phyloP scores from a whole-genome alignment of 2,329 filamentous ascomycete genomes.

The Alternaria gansuensis region DNA sequence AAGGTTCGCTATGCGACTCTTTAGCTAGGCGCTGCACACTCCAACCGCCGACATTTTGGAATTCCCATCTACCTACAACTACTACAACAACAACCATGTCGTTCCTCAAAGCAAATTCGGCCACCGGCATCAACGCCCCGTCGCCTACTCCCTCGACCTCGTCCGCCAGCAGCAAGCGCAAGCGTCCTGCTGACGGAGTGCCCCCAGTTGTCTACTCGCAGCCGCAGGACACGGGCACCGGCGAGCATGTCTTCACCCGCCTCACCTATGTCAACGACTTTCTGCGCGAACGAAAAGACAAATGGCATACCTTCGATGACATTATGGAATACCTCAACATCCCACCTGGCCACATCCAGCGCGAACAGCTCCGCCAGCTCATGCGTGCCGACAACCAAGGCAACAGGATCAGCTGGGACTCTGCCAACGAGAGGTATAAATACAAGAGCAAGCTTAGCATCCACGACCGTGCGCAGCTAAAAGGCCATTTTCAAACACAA shows the following conservation, averaged over 20 bases:
- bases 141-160: conserved; percentile 66
- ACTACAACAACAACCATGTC: conserved; percentile 41
- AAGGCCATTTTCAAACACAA: conserved; percentile 82
- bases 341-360: conserved; percentile 66
- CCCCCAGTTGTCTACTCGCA: conserved; percentile 73
- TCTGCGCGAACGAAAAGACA: conserved; percentile 64
- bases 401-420: conserved; percentile 68
- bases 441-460: conserved; percentile 89
- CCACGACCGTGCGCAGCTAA: conserved; percentile 76
- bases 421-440: conserved; percentile 73
- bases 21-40: conserved; percentile 46
- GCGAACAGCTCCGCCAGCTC: conserved; percentile 68
- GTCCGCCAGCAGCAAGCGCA: conserved; percentile 60
- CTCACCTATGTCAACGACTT: conserved; percentile 82
- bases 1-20: conserved; percentile 40
- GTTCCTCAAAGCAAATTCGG: conserved; percentile 44
- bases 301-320: conserved; percentile 74
- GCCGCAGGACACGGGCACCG: conserved; percentile 77
- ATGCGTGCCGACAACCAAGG: conserved; percentile 67
- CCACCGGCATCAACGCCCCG: conserved; percentile 60
- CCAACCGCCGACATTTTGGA: not conserved
- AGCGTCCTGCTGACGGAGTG: conserved; percentile 62
- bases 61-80: conserved; percentile 1
- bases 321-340: conserved; percentile 84
- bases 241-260: conserved; percentile 83